Evolutionary conservation across 2,329 filamentous ascomycete species (phyloP), one percentile per base, ranked within the genome.

Genomic region (Septoria petroselini): DNA sequence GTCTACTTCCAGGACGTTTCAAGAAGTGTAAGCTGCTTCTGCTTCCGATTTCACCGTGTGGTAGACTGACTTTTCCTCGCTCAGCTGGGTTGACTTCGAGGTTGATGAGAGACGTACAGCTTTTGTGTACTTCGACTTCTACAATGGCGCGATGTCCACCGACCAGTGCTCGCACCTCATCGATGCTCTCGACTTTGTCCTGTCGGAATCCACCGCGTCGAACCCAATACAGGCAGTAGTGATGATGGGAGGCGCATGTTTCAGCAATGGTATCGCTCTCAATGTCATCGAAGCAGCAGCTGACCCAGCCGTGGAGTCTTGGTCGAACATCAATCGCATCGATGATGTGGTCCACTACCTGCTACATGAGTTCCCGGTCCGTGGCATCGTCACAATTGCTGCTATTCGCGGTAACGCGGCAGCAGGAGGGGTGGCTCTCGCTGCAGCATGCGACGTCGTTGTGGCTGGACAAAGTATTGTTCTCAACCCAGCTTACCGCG

Each of bases 321-420:
- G 70, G 70, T 58, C 64, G 33, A 73, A 72, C 58, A 73, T 73
- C 66, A 73, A 73, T 52, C 67, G 69, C 44, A 73, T 73, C 56
- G 63, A 73, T 49, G 70, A 73, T 52, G 66, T 72, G 11, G 65
- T 71, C 1, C 60, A 71, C 39, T 64, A 67, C 38, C 54, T 73
- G 1, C 58, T 73, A 3, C 62, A 69, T 21, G 67, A 70, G 11
- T 68, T 73, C 25, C 68, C 70, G 1, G 43, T 54, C 12, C 60
- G 62, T 4, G 60, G 61, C 40, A 69, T 73, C 45, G 57, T 65
- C 23, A 73, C 71, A 3, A 55, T 73, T 4, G 68, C 71, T 17
- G 70, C 68, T 4, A 52, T 73, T 7, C 61, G 71, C 15, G 71
- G 71, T 14, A 73, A 73, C 41, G 70, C 69, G 21, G 71, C 71